Conservation (phyloP, 129 eudicot species). For the Dittrichia graveolens region DNA sequence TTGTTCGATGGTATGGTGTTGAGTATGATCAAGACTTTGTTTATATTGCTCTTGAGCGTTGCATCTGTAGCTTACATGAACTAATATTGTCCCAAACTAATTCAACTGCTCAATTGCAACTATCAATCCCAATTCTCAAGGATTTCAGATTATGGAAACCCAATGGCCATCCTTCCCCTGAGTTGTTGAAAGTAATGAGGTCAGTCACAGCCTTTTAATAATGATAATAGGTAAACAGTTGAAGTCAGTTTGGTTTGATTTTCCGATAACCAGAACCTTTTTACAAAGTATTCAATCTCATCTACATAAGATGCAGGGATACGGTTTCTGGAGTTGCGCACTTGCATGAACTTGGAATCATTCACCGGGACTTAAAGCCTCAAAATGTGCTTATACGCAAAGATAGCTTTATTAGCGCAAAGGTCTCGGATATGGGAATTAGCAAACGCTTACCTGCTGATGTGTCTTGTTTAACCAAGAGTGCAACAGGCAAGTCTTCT, state of each 20-base stretch:
- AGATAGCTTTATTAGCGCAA: conserved; percentile 63
- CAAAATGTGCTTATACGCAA: conserved; percentile 76
- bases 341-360: conserved; percentile 87
- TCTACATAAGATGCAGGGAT: conserved; percentile 55
- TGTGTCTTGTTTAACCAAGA: conserved; percentile 62
- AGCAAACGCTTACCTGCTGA: conserved; percentile 77
- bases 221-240: background rate
- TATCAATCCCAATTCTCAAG: conserved; percentile 24
- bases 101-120: conserved; percentile 35
- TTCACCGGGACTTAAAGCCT: conserved; percentile 89
- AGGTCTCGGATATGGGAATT: conserved; percentile 97
- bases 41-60: conserved; percentile 78
- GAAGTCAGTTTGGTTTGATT: background rate
- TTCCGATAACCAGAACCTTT: conserved; percentile 9
- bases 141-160: conserved; percentile 63
- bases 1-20: conserved; percentile 82
- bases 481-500: conserved; percentile 66
- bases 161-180: conserved; percentile 76
- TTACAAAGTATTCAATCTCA: conserved; percentile 4
- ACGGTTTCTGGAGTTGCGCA: conserved; percentile 69
- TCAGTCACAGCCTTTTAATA: conserved; percentile 30
- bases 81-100: conserved; percentile 43
- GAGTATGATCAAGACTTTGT: conserved; percentile 85
- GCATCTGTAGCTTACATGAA: conserved; percentile 71
- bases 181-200: conserved; percentile 82